Base-by-base conservation (phyloP, 768 basidiomycete species). In the Trametes sanguinea region DNA sequence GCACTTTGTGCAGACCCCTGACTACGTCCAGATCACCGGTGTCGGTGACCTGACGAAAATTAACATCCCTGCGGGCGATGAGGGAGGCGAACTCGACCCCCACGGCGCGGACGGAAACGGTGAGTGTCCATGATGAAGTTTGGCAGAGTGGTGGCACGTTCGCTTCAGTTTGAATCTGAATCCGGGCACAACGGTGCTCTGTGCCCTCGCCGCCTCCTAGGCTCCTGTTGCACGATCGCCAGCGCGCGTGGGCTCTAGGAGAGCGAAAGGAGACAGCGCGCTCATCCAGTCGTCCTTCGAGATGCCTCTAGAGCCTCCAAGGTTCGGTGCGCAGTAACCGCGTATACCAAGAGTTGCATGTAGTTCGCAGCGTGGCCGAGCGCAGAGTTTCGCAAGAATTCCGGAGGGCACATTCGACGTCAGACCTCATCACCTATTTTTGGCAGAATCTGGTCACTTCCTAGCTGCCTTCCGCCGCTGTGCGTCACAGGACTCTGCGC, bases 11-110 rank as follows among this genome's bases (percentile, higher is more conserved):
- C 78, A 83, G 64, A 90, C 90, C 0, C 85, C 88, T n/a, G 86
- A 87, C 71, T 92, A 85, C 71, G 78, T 90, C 37, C 89, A 89
- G 68, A 75, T 91, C 56, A 86, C 85, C 42, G 92, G 88, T 47
- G 74, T 80, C 53, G 89, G 88, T 6, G 81, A 92, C 70, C 69
- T 90, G 61, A 88, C 85, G 10, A 76, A 78, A 57, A 72, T 93
- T 59, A 89, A 90, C 71, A 78, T 90, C 33, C 84, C 85, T 6
- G 68, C 71, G 1, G 81, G 82, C 3, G 89, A 90, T 54, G 76
- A 60, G 48, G 85, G 83, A 17, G 88, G 87, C 51, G 82, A 90
- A 76, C 75, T 89, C 17, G 88, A 90, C 70, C 88, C 88, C 5
- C 87, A 89, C 68, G 88, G 87, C 46, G 80, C 81, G 51, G 81